Percentiles rank a stretch among this genome's conserved stretches.
phyloP scores from a whole-genome alignment of 208 protist genomes.

The Trichomonas gallinae region DNA sequence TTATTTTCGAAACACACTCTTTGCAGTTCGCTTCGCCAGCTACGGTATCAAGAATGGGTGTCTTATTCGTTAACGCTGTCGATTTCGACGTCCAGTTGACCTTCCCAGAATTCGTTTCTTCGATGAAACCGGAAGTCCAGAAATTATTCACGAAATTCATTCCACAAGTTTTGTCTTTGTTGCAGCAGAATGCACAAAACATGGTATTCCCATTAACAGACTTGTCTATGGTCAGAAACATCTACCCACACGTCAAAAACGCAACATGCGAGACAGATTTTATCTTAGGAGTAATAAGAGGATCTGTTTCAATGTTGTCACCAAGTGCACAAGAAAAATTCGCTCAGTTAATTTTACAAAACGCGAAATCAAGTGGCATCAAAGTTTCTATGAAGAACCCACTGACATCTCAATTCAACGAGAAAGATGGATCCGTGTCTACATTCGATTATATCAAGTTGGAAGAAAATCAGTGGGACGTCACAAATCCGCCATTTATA shows the following conservation, averaged over 20 bases:
- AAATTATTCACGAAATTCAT: not conserved
- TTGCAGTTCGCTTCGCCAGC: constrained; percentile 84
- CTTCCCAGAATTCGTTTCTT: not conserved
- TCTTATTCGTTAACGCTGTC: constrained; percentile 45
- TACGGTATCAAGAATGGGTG: constrained; percentile 88
- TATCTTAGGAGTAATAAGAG: not conserved
- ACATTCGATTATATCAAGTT: not conserved
- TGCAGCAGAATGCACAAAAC: not conserved
- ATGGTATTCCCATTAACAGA: not conserved
- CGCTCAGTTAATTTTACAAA: not conserved
- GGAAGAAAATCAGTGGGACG: not conserved
- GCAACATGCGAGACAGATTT: not conserved
- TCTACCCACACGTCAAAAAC: not conserved
- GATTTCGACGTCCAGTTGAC: not conserved
- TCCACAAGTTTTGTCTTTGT: not conserved
- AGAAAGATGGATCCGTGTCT: not conserved
- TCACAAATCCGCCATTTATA: not conserved
- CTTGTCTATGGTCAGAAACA: not conserved
- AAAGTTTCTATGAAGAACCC: not conserved
- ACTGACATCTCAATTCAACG: not conserved
- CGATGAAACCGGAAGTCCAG: not conserved
- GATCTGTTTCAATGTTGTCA: not conserved
- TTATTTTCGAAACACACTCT: constrained; percentile 90
- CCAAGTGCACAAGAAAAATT: not conserved
- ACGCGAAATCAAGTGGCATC: not conserved